Percentiles rank a stretch among this genome's conserved stretches.
phyloP scores from a whole-genome alignment of 768 basidiomycete species.

The Russula sp. region DNA sequence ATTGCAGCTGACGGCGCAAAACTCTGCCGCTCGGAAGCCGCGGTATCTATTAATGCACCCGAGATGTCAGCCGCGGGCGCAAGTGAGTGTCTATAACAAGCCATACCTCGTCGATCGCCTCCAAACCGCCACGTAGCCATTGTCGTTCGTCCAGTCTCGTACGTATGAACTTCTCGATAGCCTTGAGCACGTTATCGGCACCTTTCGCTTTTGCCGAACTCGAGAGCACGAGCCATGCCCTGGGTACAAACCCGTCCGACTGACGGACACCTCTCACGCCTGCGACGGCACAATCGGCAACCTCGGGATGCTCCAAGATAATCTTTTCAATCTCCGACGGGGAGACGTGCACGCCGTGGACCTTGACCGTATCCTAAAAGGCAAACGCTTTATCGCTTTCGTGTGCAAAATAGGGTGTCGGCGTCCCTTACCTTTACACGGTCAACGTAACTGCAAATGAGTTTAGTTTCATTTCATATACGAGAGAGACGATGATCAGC shows the following conservation, averaged over 20 bases:
- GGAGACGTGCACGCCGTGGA: slow-evolving; percentile 72
- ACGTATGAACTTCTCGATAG: slow-evolving; percentile 52
- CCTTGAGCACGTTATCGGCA: slow-evolving; percentile 38
- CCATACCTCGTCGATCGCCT: slow-evolving; percentile 50
- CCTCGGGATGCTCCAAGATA: slow-evolving; percentile 31
- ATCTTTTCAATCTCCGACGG: slow-evolving; percentile 69
- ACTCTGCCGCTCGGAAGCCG: slow-evolving; percentile 69
- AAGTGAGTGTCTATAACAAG: not conserved
- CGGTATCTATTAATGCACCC: slow-evolving; percentile 35
- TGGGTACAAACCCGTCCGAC: slow-evolving; percentile 63
- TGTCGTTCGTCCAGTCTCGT: slow-evolving; percentile 63
- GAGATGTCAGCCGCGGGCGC: slow-evolving; percentile 28
- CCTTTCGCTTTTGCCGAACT: slow-evolving; percentile 28
- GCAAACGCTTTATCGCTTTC: slow-evolving; percentile 23
- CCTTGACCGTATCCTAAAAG: slow-evolving; percentile 41
- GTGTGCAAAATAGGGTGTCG: not conserved
- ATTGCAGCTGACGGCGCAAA: slow-evolving; percentile 52
- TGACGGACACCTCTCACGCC: slow-evolving; percentile 30
- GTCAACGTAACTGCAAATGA: slow-evolving; percentile 51
- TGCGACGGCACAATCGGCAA: not conserved
- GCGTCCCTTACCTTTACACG: slow-evolving; percentile 49
- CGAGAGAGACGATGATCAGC: slow-evolving; percentile 22
- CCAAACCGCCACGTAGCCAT: slow-evolving; percentile 66
- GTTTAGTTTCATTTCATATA: not conserved
- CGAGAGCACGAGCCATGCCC: slow-evolving; percentile 72